Conservation (phyloP, 768 basidiomycete species). For the Dacryopinax primogenitus region DNA sequence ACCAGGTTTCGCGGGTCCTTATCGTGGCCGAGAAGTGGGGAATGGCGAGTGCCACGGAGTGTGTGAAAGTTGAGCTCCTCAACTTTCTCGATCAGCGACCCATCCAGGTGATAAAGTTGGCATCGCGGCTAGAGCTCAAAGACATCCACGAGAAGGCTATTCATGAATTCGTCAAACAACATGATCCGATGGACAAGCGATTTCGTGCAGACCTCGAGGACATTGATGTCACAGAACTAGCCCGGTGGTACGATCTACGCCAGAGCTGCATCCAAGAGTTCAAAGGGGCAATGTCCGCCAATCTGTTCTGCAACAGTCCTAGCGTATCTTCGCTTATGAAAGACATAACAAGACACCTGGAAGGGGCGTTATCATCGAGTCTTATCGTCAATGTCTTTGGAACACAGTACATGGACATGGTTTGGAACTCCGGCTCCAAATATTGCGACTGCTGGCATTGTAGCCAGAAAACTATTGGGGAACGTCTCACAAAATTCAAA, state of each 20-base stretch:
- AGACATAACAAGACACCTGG: too few relatives aligned
- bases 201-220: not conserved
- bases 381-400: too few relatives aligned
- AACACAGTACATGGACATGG: too few relatives aligned
- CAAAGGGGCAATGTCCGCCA: not conserved
- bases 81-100: not conserved
- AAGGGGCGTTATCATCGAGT: too few relatives aligned
- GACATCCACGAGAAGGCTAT: not conserved
- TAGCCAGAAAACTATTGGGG: too few relatives aligned
- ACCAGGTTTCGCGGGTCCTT: not conserved
- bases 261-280: not conserved
- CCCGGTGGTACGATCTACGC: not conserved
- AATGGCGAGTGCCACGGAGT: not conserved
- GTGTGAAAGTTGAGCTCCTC: not conserved
- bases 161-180: not conserved
- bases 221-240: not conserved
- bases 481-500: too few relatives aligned
- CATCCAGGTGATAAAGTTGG: not conserved
- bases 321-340: not conserved
- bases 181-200: not conserved
- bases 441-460: too few relatives aligned
- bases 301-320: not conserved
- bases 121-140: not conserved
- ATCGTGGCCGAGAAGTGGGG: not conserved
- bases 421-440: too few relatives aligned